These are phyloP conservation scores for Nevesoporus exiguus DNA, from an alignment of 768 basidiomycete species.

Conservation along the genomic window DNA sequence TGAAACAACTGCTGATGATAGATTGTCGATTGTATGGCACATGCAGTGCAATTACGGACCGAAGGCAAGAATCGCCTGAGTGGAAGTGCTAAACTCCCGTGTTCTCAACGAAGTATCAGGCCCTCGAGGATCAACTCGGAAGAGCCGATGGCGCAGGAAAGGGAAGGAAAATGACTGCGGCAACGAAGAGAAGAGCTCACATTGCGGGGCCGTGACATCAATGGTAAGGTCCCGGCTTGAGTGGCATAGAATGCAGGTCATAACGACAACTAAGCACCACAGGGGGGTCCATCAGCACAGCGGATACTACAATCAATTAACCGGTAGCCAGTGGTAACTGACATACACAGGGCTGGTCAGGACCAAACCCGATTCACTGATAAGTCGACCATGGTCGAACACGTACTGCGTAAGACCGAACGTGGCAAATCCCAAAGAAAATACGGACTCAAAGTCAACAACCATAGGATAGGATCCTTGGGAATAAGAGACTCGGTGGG, in stretches of 20 bases:
- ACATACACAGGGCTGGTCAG: too few relatives aligned
- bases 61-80: not conserved
- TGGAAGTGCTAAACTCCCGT: not conserved
- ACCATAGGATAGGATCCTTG: too few relatives aligned
- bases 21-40: not conserved
- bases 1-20: not conserved
- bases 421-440: too few relatives aligned
- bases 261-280: not conserved
- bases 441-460: not conserved
- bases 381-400: too few relatives aligned
- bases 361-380: too few relatives aligned
- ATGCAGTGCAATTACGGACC: constrained; percentile 6
- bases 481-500: not conserved
- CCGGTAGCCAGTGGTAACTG: not conserved
- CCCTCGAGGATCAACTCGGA: constrained; percentile 10
- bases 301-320: not conserved
- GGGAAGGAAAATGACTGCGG: constrained; percentile 6
- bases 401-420: too few relatives aligned
- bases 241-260: constrained; percentile 19
- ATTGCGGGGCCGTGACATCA: not conserved
- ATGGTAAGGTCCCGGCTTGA: constrained; percentile 2
- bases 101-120: constrained; percentile 9
- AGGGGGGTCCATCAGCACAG: not conserved
- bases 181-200: constrained; percentile 3
- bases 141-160: not conserved